A percentile compares a stretch with the other conserved stretches of the same genome.
These are phyloP conservation scores for Dalbergia cultrata DNA, from an alignment of 306 rosid species.

Conservation along the genomic window DNA sequence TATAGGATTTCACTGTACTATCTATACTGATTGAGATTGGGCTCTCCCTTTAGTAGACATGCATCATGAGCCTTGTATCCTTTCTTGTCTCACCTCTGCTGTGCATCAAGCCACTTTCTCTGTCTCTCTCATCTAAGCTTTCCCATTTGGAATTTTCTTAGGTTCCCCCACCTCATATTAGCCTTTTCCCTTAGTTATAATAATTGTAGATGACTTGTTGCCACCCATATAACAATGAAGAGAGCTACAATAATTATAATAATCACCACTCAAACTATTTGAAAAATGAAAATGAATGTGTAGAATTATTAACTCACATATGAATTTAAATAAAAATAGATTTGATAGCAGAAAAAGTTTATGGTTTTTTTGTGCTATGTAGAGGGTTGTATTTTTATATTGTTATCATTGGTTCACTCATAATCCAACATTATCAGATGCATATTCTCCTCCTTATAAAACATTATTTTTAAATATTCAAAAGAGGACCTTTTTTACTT, in stretches of 20 bases:
- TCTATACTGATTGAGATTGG: conserved; percentile 74
- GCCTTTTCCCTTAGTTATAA: background rate
- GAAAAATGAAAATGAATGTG: background rate
- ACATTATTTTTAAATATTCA: too few relatives aligned
- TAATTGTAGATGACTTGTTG: background rate
- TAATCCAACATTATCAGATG: too few relatives aligned
- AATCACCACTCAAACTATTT: background rate
- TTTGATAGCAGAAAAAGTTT: background rate
- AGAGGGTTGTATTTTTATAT: background rate
- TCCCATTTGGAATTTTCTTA: conserved; percentile 52
- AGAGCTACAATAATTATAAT: background rate
- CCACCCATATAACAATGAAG: background rate
- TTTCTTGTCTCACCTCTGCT: conserved; percentile 72
- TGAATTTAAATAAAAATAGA: background rate
- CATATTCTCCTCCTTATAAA: too few relatives aligned
- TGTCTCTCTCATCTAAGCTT: conserved; percentile 30
- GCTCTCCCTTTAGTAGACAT: conserved; percentile 78
- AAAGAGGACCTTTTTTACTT: too few relatives aligned
- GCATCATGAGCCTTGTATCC: conserved; percentile 78
- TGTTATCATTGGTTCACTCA: background rate
- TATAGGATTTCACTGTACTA: conserved; percentile 61
- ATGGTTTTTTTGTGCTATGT: too few relatives aligned
- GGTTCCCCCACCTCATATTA: conserved; percentile 16
- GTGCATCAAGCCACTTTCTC: background rate
- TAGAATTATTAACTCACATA: background rate